Conservation (phyloP, 2,329 filamentous ascomycete species). For the Pseudocercospora macadamiae region DNA sequence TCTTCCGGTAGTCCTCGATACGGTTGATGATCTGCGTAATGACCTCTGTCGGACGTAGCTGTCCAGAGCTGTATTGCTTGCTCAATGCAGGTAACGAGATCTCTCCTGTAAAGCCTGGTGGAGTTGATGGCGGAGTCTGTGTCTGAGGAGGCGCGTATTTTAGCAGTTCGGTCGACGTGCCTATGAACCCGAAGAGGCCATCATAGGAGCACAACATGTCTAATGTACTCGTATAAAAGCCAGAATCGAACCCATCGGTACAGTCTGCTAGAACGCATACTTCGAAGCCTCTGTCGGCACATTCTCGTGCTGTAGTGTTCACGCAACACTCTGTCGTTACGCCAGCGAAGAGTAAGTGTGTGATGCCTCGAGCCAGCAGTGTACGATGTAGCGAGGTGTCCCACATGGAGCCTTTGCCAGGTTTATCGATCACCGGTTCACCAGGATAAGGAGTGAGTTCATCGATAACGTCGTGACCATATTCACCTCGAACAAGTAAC, state of each 20-base stretch:
- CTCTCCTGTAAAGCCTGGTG: constrained; percentile 45
- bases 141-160: constrained; percentile 37
- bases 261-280: constrained; percentile 58
- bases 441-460: constrained; percentile 55
- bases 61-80: constrained; percentile 48
- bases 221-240: constrained; percentile 52
- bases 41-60: constrained; percentile 48
- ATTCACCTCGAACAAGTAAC: constrained; percentile 57
- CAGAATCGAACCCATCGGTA: constrained; percentile 53
- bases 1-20: constrained; percentile 52
- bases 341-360: constrained; percentile 60
- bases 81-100: constrained; percentile 50
- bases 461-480: constrained; percentile 59
- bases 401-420: constrained; percentile 63
- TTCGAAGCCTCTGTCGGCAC: constrained; percentile 64
- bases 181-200: constrained; percentile 56
- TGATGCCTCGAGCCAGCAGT: constrained; percentile 59
- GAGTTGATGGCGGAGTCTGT: constrained; percentile 42
- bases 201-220: constrained; percentile 57
- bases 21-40: constrained; percentile 50
- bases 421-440: constrained; percentile 61
- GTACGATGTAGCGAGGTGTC: constrained; percentile 57
- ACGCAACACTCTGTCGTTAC: constrained; percentile 65
- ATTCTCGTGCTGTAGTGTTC: constrained; percentile 59
- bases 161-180: constrained; percentile 46